Percentiles rank a stretch among this genome's conserved stretches.
Evolutionary conservation across 805 yeast genomes (phyloP).

Genomic region (Sungouiozyma intestinalis): DNA sequence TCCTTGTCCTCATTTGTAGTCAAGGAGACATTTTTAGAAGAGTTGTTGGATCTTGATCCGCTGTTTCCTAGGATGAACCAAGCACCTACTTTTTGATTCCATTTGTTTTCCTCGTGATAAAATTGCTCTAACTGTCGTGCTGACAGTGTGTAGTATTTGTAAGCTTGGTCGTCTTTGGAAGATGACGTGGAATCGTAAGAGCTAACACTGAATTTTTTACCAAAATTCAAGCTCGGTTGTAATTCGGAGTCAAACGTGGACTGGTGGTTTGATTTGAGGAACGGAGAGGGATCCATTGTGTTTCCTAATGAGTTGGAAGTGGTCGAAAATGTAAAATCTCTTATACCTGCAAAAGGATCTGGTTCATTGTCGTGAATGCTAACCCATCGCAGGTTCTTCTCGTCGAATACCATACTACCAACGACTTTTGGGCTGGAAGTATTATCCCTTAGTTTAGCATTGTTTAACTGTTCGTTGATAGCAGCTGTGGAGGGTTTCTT

Average conservation of each 20-base stretch:
- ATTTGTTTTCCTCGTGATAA: conserved; percentile 27
- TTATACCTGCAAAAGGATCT: conserved; percentile 24
- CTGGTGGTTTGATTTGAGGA: conserved; percentile 20
- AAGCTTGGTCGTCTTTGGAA: neutral
- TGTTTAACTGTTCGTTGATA: conserved; percentile 5
- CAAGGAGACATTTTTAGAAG: conserved; percentile 7
- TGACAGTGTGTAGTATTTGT: conserved; percentile 5
- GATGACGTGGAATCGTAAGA: neutral
- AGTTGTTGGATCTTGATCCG: conserved; percentile 2
- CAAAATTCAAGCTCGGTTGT: neutral
- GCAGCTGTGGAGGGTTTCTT: neutral
- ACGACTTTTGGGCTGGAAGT: conserved; percentile 17
- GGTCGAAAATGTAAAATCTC: conserved; percentile 11
- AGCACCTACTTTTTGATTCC: conserved; percentile 24
- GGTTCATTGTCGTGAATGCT: conserved; percentile 20
- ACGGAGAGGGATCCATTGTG: conserved; percentile 11
- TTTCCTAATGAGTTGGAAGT: neutral
- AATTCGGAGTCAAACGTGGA: neutral
- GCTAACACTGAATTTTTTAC: neutral
- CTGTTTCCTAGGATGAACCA: conserved; percentile 21
- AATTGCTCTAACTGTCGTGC: conserved; percentile 14
- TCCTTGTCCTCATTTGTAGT: conserved; percentile 15
- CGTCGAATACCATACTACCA: conserved; percentile 28
- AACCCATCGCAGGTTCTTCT: conserved; percentile 26
- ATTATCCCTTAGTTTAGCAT: conserved; percentile 5